A percentile compares a stretch with the other conserved stretches of the same genome.
These are phyloP conservation scores for Begonia fuchsioides DNA, from an alignment of 306 rosid species.

Conservation along the genomic window DNA sequence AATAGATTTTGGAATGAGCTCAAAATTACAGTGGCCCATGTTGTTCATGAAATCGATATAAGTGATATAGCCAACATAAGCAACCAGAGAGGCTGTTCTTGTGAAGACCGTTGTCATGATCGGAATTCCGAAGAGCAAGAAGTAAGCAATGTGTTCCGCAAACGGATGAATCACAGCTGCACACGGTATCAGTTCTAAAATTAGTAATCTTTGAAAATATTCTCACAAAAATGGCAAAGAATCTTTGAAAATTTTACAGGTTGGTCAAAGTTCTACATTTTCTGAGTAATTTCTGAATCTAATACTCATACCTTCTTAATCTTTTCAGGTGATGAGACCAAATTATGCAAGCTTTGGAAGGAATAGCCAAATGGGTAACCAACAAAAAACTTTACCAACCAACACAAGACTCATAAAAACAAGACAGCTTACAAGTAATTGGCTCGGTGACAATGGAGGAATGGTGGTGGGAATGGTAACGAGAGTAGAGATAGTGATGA, in stretches of 20 bases:
- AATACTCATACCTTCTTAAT: too few relatives aligned
- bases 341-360: too few relatives aligned
- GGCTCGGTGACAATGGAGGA: slow-evolving; percentile 44
- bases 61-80: slow-evolving; percentile 4
- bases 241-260: too few relatives aligned
- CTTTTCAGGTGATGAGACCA: too few relatives aligned
- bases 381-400: too few relatives aligned
- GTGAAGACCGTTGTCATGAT: neutral
- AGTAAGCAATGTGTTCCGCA: slow-evolving; percentile 28
- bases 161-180: slow-evolving; percentile 43
- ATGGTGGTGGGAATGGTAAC: slow-evolving; percentile 43
- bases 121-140: slow-evolving; percentile 22
- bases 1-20: slow-evolving; percentile 24
- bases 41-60: slow-evolving; percentile 38
- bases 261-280: too few relatives aligned
- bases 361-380: too few relatives aligned
- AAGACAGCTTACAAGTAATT: slow-evolving; percentile 21
- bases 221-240: too few relatives aligned
- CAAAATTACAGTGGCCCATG: slow-evolving; percentile 38
- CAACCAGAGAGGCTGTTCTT: slow-evolving; percentile 7
- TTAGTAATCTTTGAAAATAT: too few relatives aligned
- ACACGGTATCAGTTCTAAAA: neutral
- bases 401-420: neutral
- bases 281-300: too few relatives aligned
- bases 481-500: slow-evolving; percentile 34